Evolutionary conservation across 1,139 yeast species (phyloP).

Genomic region (Candida pseudoviswanathii): DNA sequence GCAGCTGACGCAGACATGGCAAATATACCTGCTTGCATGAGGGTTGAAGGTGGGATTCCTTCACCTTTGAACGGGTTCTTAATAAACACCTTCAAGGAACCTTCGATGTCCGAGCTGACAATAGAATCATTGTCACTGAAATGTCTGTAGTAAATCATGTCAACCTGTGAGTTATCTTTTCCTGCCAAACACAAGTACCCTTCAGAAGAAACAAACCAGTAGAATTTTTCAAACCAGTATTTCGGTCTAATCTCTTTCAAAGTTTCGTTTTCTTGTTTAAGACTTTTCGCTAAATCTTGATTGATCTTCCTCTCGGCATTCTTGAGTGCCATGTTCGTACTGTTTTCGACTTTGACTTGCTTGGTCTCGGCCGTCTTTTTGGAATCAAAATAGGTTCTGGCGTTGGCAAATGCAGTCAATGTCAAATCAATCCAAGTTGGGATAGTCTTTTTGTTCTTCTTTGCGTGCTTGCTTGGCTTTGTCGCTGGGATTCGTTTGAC

Average conservation of each 20-base stretch:
- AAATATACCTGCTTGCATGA: conserved; percentile 87
- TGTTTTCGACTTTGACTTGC: conserved; percentile 78
- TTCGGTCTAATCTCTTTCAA: conserved; percentile 70
- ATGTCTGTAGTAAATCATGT: conserved; percentile 77
- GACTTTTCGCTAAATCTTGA: conserved; percentile 66
- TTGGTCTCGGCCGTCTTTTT: conserved; percentile 78
- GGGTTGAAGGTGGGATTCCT: conserved; percentile 78
- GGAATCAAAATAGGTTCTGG: conserved; percentile 80
- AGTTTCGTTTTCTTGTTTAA: conserved; percentile 65
- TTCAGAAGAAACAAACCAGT: conserved; percentile 89
- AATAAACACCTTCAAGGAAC: conserved; percentile 74
- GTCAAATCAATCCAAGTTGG: conserved; percentile 69
- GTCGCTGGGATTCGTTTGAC: conserved; percentile 3
- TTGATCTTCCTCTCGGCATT: conserved; percentile 82
- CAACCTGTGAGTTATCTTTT: conserved; percentile 81
- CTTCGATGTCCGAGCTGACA: conserved; percentile 76
- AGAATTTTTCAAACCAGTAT: conserved; percentile 91
- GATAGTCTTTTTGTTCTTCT: conserved; percentile 13
- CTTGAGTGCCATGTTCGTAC: conserved; percentile 76
- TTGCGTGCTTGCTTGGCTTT: background rate
- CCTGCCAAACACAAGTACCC: conserved; percentile 89
- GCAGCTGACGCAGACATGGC: conserved; percentile 83
- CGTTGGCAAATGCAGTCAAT: conserved; percentile 85
- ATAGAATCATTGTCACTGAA: conserved; percentile 72
- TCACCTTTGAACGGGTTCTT: conserved; percentile 69